These are phyloP conservation scores for Cornus suecica DNA, from an alignment of 148 eudicot genomes.

Conservation along the genomic window DNA sequence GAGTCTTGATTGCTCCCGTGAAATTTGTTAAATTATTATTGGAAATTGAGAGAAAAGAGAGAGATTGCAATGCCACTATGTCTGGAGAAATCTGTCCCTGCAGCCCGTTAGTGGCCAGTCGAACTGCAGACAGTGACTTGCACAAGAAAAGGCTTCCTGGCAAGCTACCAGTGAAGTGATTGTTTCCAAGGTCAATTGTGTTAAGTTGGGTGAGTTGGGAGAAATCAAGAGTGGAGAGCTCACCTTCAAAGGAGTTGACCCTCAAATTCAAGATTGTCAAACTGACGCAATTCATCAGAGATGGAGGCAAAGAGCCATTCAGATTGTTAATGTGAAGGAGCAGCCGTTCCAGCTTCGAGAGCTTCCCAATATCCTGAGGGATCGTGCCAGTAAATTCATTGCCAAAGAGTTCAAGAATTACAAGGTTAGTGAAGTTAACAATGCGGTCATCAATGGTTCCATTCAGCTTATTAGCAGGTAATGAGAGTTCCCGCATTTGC, in stretches of 20 bases:
- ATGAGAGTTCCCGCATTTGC: conserved; percentile 45
- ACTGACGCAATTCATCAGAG: conserved; percentile 67
- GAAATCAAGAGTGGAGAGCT: conserved; percentile 67
- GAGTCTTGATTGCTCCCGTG: conserved; percentile 18
- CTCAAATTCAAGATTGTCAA: conserved; percentile 54
- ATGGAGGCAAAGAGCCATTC: conserved; percentile 58
- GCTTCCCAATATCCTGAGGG: conserved; percentile 54
- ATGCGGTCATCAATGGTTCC: conserved; percentile 49
- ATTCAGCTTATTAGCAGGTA: conserved; percentile 53
- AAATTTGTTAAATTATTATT: conserved; percentile 26
- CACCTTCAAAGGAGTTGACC: conserved; percentile 63
- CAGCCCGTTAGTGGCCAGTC: conserved; percentile 56
- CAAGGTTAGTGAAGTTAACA: conserved; percentile 45
- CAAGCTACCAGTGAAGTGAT: conserved; percentile 53
- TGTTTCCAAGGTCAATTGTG: conserved; percentile 73
- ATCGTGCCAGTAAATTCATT: conserved; percentile 51
- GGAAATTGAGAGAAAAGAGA: conserved; percentile 32
- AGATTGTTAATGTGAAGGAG: conserved; percentile 63
- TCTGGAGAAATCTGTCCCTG: conserved; percentile 43
- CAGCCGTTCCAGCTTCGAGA: conserved; percentile 51
- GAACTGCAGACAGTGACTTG: conserved; percentile 67
- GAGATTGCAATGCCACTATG: conserved; percentile 16
- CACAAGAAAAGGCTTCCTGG: conserved; percentile 66
- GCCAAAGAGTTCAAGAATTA: conserved; percentile 43
- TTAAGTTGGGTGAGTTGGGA: conserved; percentile 46